Base-by-base conservation (phyloP, 495 filamentous ascomycete genomes). In the Staphylotrichum longicolle region DNA sequence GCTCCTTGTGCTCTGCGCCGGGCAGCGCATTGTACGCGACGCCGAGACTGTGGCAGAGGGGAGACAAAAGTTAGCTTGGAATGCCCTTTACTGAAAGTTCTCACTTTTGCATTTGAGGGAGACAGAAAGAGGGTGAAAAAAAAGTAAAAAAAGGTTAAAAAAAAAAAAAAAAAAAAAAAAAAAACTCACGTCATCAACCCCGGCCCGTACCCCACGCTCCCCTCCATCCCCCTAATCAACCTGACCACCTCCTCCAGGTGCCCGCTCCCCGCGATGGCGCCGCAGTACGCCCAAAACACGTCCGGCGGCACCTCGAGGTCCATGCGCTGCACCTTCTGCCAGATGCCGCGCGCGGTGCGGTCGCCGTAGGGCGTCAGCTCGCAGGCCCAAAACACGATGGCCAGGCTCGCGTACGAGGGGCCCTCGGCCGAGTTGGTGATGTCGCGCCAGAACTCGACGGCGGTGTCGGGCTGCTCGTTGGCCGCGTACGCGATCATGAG, bases 401-500 rank as follows among this genome's bases (percentile, higher is more conserved):
- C 82, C 53, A 98, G 82, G 54, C 86, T 91, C 33, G 80, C 82
- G 62, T 91, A 89, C 8, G 85, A 87, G 3, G 94, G 94, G 0
- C 94, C 94, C 71, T 97, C 92, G 12, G 81, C 77, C 0, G 86
- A 89, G 57, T 82, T 80, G 7, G 86, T 83, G 50, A 98, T 91
- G 33, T 95, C 83, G 20, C 83, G 79, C 89, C 93, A 98, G 63
- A 92, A 90, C 40, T 84, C 80, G 65, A 94, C 78, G 12, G 88
- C 88, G 42, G 82, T 81, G 56, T 80, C 72, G 0, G 86, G 77
- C 53, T 85, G 77, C 2, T 81, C 88, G 69, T 86, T 89, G 1
- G 82, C 80, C 3, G 82, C 81, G 68, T 95, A 93, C 0, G 88
- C 94, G 33, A 93, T 77, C 88, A 98, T 96, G 33, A 98, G 77